Evolutionary conservation across 2,329 filamentous ascomycete species (phyloP), one percentile per base, ranked within the genome.

Genomic region (Botrytis galanthina): DNA sequence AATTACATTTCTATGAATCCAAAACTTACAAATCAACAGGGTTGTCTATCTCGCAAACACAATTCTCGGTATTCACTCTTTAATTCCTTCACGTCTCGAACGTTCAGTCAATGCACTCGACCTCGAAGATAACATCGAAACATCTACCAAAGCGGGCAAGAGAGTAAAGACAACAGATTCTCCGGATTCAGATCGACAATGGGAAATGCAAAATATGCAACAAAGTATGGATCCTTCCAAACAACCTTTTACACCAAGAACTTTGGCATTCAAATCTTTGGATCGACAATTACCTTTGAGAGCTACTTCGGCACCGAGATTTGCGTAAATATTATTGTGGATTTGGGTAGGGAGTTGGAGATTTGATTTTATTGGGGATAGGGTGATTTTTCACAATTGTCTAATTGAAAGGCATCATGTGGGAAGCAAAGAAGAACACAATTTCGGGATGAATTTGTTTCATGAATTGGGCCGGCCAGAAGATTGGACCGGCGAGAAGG

Each of bases 251-350:
- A 92, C 90, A 10, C 91, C 90, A 9, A 82, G 91, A 76, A 92
- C 91, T 26, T 86, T 88, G 80, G 91, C 91, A 1, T 93, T 93
- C 80, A 86, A 92, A 78, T 86, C 87, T 20, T 83, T 91, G 66
- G 87, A 91, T 75, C 82, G 88, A 73, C 87, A 87, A 78, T 80
- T 90, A 74, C 88, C 89, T 4, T 79, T 89, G 66, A 83, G 87
- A 70, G 64, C 71, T 64, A 48, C 63, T 12, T 35, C 66, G n/a
- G 71, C 71, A 20, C 71, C 71, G 26, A 73, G 71, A 48, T 69
- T 69, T 51, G 39, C 71, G 9, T 73, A 26, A 66, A 14, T 22
- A 4, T 35, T 20, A 20, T 22, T 48, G 32, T 59, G 26, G 42
- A 8, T 22, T 48, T 18, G 54, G 18, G n/a, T 12, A 7, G 4